These are phyloP conservation scores for Pythium insidiosum DNA, from an alignment of 352 stramenopile genomes.

Conservation along the genomic window DNA sequence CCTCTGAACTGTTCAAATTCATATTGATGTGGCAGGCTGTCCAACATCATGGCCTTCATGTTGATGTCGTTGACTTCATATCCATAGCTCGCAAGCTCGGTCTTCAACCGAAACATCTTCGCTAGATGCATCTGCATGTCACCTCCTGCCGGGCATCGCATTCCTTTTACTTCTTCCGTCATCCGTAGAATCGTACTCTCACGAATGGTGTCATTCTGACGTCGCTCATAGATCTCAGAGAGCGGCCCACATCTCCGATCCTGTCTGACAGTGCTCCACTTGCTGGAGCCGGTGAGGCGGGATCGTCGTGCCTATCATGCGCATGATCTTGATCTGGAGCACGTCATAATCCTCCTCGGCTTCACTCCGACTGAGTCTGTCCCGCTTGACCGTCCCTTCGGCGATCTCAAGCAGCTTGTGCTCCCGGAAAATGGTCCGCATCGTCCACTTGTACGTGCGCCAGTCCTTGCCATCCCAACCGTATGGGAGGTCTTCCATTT, in stretches of 20 bases:
- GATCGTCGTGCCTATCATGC: slow-evolving; percentile 2
- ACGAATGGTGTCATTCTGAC: background rate
- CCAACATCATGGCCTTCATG: slow-evolving; percentile 4
- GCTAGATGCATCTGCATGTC: slow-evolving; percentile 1
- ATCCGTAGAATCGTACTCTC: background rate
- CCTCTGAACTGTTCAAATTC: slow-evolving; percentile 5
- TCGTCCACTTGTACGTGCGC: no score
- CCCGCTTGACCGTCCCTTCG: background rate
- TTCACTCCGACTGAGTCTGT: background rate
- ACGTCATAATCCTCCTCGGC: background rate
- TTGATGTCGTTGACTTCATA: slow-evolving; percentile 2
- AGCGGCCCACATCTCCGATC: slow-evolving; percentile 4
- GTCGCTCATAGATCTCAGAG: slow-evolving; percentile 4
- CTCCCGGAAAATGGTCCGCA: slow-evolving; percentile 3
- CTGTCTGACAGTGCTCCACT: background rate
- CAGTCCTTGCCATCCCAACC: no score
- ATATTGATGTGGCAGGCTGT: background rate
- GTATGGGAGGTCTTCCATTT: no score
- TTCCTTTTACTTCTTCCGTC: background rate
- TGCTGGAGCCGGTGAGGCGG: slow-evolving; percentile 1
- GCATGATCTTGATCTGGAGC: slow-evolving; percentile 3
- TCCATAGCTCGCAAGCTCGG: slow-evolving; percentile 2
- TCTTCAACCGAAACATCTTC: slow-evolving; percentile 2
- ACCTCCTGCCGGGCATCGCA: background rate
- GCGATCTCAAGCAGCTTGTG: background rate